Conservation (phyloP, 2,329 filamentous ascomycete species). For the Tolypocladium sp. region DNA sequence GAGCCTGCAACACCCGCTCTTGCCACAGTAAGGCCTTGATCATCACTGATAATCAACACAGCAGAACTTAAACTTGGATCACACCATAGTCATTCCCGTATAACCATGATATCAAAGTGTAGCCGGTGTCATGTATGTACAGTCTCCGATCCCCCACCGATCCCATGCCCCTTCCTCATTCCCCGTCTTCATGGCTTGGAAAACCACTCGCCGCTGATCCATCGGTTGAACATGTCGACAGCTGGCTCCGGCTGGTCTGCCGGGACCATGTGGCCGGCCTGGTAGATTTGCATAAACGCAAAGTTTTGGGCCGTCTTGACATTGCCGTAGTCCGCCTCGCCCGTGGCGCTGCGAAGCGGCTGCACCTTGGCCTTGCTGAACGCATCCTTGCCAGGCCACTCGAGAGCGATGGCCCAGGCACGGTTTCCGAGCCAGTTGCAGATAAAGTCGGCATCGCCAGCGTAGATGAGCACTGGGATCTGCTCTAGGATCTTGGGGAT, state of each 20-base stretch:
- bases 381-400: slow-evolving; percentile 78
- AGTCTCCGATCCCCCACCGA: background rate
- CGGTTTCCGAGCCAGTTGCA: slow-evolving; percentile 98
- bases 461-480: slow-evolving; percentile 92
- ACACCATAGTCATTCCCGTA: background rate
- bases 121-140: background rate
- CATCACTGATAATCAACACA: background rate
- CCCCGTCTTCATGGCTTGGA: background rate
- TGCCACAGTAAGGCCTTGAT: background rate
- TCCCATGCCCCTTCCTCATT: background rate
- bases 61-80: background rate
- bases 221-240: slow-evolving; percentile 88
- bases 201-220: slow-evolving; percentile 41
- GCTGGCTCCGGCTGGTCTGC: slow-evolving; percentile 86
- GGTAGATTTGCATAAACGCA: slow-evolving; percentile 81
- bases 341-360: slow-evolving; percentile 52
- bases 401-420: slow-evolving; percentile 85
- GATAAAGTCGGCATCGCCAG: slow-evolving; percentile 79
- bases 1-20: background rate
- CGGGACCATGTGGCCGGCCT: slow-evolving; percentile 92
- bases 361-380: slow-evolving; percentile 64
- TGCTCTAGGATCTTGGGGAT: slow-evolving; percentile 78
- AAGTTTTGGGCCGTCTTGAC: slow-evolving; percentile 90
- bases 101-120: background rate
- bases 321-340: slow-evolving; percentile 47